Conservation (phyloP, 139 green algal species). For the Volvox africanus region DNA sequence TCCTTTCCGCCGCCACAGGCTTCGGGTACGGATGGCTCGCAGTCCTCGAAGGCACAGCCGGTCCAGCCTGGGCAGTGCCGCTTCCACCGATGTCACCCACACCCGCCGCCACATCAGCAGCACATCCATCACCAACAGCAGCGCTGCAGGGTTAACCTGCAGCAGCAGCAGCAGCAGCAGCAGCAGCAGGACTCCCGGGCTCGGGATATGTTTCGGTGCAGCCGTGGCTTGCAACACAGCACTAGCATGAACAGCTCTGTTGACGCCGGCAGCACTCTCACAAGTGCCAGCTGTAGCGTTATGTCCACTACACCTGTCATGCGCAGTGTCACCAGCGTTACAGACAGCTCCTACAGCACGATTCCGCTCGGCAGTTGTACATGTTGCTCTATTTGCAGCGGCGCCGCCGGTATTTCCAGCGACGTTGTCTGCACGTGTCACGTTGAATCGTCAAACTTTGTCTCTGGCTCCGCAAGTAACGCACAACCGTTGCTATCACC, state of each 20-base stretch:
- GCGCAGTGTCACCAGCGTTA: neutral
- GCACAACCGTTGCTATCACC: too few relatives aligned
- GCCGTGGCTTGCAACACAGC: neutral
- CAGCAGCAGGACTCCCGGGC: neutral
- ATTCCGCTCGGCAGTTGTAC: too few relatives aligned
- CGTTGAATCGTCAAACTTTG: too few relatives aligned
- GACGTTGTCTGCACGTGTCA: too few relatives aligned
- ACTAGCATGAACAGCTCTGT: neutral
- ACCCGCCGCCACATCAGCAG: neutral
- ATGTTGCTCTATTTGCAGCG: too few relatives aligned
- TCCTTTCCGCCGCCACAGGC: neutral
- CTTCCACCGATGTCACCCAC: neutral
- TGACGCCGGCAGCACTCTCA: neutral
- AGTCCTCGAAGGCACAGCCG: neutral
- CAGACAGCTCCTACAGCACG: too few relatives aligned
- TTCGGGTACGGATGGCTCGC: neutral
- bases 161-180: constrained; percentile 11
- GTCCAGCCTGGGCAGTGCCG: too few relatives aligned
- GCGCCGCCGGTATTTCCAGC: too few relatives aligned
- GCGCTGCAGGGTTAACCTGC: neutral
- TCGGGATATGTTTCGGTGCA: neutral
- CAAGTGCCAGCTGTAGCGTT: too few relatives aligned
- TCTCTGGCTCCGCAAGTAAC: too few relatives aligned
- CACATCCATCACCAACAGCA: constrained; percentile 1
- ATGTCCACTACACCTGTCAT: neutral